Evolutionary conservation across 495 filamentous ascomycete species (phyloP), one percentile per base, ranked within the genome.

Genomic region (Trichoderma asperelloides): DNA sequence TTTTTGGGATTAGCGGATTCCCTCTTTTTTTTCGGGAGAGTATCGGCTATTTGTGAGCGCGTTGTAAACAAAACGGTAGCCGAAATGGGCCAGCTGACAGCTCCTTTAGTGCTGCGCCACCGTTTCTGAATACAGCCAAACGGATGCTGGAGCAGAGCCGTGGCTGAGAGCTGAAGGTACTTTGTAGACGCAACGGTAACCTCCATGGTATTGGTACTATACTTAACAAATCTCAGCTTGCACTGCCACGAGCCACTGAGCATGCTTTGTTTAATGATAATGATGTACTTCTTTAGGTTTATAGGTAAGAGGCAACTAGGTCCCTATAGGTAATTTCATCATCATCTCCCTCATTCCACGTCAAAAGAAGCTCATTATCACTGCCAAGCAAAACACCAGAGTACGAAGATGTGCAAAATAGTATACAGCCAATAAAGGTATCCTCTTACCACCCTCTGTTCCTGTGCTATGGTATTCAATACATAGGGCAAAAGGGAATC

Each of bases 401-500:
- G 12, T 30, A 3, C 13, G 13, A 30, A 30, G 0, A 30, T 21
- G 12, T 30, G 25, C 55, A 60, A 60, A 55, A 55, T 60, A 25
- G 27, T 60, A 60, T 60, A 60, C 55, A 60, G 55, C 55, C 27
- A 60, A 27, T 28, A 60, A 11, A 28, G 1, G 11, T 6, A n/a
- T 9, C 47, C 18, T 9, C n/a, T 51, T 11, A 16, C n/a, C 43
- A 4, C 11, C n/a, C 49, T 57, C n/a, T 12, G 9, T 12, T 27
- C 21, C 49, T 57, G 16, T 57, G n/a, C 49, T 55, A 55, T 55
- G n/a, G 21, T 60, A 60, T 60, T 60, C 25, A 60, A 60, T 60
- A 60, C 55, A 60, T 15, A 2, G 55, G 18, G 55, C 27, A 60
- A 60, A n/a, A 47, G 2, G 15, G 3, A 6, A 3, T 47, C 43